Base-by-base conservation (phyloP, 1,139 yeast species). In the Dujonia santamariae region DNA sequence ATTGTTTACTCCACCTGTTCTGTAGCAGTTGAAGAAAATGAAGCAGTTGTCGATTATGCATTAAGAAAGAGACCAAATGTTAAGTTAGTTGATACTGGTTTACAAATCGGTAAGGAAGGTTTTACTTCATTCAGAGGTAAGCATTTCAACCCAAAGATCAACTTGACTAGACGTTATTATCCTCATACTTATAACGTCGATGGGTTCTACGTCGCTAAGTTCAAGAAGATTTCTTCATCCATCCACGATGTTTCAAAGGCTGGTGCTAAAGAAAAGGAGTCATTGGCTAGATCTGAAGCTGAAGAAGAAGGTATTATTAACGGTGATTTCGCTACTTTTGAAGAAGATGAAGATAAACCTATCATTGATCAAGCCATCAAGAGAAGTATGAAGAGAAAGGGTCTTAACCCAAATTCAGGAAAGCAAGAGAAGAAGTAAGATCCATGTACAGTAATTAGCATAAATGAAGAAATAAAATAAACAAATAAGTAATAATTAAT, bases 161-260 rank as follows among this genome's bases (percentile, higher is more conserved):
- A 78, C 33, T 67, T 90, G 48, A 88, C 98, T 2, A 81, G 96
- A 67, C 80, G 99, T 61, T 94, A 92, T 61, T 94, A 92, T 58
- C 99, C 99, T 37, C 99, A 94, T 61, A 90, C 96, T 21, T 92
- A 92, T 59, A 94, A 94, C 59, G 98, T 94, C 36, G 99, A 94
- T 63, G 99, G 99, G 24, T 94, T 94, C 72, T 94, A 71, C 59
- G 98, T 94, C 41, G 98, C 99, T 40, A 92, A 92, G 58, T 86
- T 94, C 69, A 80, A 86, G 64, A 94, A 94, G 75, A 80, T 78
- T 44, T 95, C 92, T 2, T 72, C 96, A 40, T 81, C 95, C 42
- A 83, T 90, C 33, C 86, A 80, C 48, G 94, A 84, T 61, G 75
- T 79, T 39, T 80, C 90, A 42, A 85, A 84, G 66, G 90, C 94